Conservation (phyloP, 2,329 filamentous ascomycete species). For the Corinectria fuckeliana region DNA sequence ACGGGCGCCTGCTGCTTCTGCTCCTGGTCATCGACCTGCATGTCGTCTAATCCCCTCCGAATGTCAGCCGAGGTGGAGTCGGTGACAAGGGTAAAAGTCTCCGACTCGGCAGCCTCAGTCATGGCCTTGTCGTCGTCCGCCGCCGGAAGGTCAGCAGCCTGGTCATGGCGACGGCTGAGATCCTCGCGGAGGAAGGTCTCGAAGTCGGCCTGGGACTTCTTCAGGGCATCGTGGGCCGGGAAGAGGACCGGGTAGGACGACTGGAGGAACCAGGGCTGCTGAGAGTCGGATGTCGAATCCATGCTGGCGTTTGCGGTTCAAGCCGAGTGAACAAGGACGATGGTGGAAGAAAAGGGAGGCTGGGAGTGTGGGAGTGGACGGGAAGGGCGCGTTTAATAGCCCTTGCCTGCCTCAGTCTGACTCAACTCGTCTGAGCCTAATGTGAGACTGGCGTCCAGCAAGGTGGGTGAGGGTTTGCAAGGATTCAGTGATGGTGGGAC, state of each 20-base stretch:
- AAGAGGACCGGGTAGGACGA: conserved; percentile 48
- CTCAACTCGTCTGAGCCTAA: neutral
- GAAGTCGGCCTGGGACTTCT: conserved; percentile 42
- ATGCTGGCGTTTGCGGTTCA: conserved; percentile 20
- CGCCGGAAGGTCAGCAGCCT: neutral
- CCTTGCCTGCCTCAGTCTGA: neutral
- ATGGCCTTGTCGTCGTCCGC: conserved; percentile 12
- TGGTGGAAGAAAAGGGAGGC: neutral
- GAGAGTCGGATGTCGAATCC: conserved; percentile 27
- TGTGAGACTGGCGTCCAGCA: neutral
- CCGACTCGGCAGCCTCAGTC: conserved; percentile 27
- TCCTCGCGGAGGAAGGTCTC: conserved; percentile 41
- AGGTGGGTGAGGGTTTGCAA: neutral
- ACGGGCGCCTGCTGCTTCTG: neutral
- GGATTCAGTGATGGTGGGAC: neutral
- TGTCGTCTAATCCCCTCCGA: conserved; percentile 17
- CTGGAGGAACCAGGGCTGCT: conserved; percentile 48
- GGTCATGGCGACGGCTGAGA: conserved; percentile 26
- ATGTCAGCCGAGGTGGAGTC: conserved; percentile 37
- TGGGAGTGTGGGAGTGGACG: neutral
- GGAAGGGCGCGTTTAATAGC: conserved; percentile 3
- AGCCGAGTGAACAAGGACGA: neutral
- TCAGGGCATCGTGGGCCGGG: conserved; percentile 46
- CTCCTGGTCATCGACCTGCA: conserved; percentile 20
- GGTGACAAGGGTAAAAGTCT: conserved; percentile 38